A percentile compares a stretch with the other conserved stretches of the same genome.
These are phyloP conservation scores for Dictyostelium purpureum DNA, from an alignment of 78 protist species.

Conservation along the genomic window DNA sequence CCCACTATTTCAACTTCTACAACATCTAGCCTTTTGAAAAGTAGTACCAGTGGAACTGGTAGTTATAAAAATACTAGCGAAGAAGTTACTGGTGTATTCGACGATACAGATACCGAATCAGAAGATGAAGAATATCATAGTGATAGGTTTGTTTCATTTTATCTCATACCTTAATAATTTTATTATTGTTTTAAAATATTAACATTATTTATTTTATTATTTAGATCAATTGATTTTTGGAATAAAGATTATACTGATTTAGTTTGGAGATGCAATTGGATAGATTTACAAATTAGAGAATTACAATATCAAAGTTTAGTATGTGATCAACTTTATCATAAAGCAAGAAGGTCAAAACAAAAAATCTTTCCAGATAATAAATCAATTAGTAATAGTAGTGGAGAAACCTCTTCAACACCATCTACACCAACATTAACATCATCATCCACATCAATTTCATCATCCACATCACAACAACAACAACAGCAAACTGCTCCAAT, in stretches of 20 bases:
- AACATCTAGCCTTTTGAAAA: not conserved
- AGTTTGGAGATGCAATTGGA: constrained; percentile 65
- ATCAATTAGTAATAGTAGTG: not conserved
- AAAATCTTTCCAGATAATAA: not conserved
- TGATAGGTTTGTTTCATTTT: not conserved
- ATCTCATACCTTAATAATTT: no score
- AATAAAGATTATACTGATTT: constrained; percentile 48
- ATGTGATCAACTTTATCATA: constrained; percentile 49
- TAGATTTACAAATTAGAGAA: constrained; percentile 62
- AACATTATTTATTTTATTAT: no score
- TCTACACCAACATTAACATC: not conserved
- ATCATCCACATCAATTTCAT: not conserved
- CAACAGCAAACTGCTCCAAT: not conserved
- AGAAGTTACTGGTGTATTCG: not conserved
- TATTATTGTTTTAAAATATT: no score
- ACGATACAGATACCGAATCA: constrained; percentile 39
- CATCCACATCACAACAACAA: not conserved
- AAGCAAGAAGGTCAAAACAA: constrained; percentile 33
- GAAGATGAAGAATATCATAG: constrained; percentile 34
- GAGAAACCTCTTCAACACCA: not conserved
- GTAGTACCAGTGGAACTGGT: not conserved
- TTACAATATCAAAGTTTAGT: constrained; percentile 38
- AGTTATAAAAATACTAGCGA: not conserved
- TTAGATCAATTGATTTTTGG: constrained; percentile 46
- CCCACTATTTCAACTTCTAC: not conserved